Evolutionary conservation across 1,139 yeast genomes (phyloP).

Genomic region (Geotrichum siamense): DNA sequence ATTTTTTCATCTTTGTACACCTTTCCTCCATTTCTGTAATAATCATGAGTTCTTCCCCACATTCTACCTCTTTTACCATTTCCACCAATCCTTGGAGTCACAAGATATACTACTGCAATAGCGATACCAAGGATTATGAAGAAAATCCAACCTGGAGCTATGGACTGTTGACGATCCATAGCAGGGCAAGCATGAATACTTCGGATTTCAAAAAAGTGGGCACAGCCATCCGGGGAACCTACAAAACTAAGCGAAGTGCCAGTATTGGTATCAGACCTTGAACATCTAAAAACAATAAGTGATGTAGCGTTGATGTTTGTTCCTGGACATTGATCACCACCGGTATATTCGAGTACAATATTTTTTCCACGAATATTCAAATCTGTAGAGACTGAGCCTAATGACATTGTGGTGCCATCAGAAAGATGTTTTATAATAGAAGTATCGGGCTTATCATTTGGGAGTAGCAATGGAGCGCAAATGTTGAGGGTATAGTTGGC

Average conservation of each 20-base stretch:
- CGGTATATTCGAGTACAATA: slow-evolving; percentile 58
- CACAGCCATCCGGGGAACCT: slow-evolving; percentile 68
- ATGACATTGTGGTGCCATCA: slow-evolving; percentile 47
- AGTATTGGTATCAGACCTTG: slow-evolving; percentile 36
- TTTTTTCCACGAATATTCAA: slow-evolving; percentile 70
- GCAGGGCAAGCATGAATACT: slow-evolving; percentile 88
- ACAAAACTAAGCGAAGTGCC: slow-evolving; percentile 63
- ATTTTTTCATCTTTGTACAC: slow-evolving; percentile 3
- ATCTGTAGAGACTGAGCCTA: slow-evolving; percentile 46
- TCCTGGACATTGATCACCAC: slow-evolving; percentile 63
- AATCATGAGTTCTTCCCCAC: slow-evolving; percentile 4
- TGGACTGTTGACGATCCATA: slow-evolving; percentile 42
- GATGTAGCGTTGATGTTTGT: slow-evolving; percentile 52
- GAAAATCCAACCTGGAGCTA: slow-evolving; percentile 29
- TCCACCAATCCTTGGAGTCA: not conserved
- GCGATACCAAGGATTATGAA: slow-evolving; percentile 24
- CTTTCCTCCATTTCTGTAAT: slow-evolving; percentile 4
- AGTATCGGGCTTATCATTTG: slow-evolving; percentile 36
- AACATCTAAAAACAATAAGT: slow-evolving; percentile 69
- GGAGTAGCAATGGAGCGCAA: slow-evolving; percentile 48
- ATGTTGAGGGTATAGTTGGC: slow-evolving; percentile 71
- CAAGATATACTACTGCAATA: not conserved
- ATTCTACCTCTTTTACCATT: not conserved
- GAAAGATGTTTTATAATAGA: slow-evolving; percentile 57
- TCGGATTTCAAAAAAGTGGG: slow-evolving; percentile 76